Conservation (phyloP, 2,329 filamentous ascomycete species). For the Emergomyces africanus region DNA sequence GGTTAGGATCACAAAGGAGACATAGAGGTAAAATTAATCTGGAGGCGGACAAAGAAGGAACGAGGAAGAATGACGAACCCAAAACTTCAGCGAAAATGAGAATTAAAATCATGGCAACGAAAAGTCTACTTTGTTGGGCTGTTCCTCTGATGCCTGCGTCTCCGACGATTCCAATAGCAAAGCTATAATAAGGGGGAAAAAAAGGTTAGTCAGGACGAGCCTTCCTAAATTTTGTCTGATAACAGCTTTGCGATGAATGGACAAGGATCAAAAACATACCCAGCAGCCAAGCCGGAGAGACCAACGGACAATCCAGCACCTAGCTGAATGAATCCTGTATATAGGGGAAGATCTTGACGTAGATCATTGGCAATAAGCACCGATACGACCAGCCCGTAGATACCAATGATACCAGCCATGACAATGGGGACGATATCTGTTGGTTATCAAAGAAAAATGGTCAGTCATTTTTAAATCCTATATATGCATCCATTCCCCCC, state of each 20-base stretch:
- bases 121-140: constrained; percentile 48
- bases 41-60: neutral
- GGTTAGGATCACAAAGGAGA: neutral
- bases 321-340: constrained; percentile 73
- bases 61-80: constrained; percentile 46
- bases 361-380: constrained; percentile 75
- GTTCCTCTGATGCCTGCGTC: constrained; percentile 41
- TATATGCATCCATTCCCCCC: neutral
- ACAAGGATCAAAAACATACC: constrained; percentile 22
- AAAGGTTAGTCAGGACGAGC: neutral
- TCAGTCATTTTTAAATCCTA: neutral
- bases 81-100: constrained; percentile 99
- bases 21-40: neutral
- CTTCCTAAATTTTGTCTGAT: neutral
- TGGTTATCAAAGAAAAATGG: neutral
- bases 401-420: constrained; percentile 99
- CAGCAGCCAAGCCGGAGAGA: constrained; percentile 70
- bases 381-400: constrained; percentile 84
- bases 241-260: neutral
- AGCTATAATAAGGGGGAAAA: constrained; percentile 33
- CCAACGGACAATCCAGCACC: constrained; percentile 73
- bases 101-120: constrained; percentile 97
- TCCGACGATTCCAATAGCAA: constrained; percentile 74
- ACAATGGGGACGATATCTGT: constrained; percentile 98
- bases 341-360: constrained; percentile 58